A percentile compares a stretch with the other conserved stretches of the same genome.
Conservation (phyloP, 805 yeast genomes). For the Komagataella ulmi region DNA sequence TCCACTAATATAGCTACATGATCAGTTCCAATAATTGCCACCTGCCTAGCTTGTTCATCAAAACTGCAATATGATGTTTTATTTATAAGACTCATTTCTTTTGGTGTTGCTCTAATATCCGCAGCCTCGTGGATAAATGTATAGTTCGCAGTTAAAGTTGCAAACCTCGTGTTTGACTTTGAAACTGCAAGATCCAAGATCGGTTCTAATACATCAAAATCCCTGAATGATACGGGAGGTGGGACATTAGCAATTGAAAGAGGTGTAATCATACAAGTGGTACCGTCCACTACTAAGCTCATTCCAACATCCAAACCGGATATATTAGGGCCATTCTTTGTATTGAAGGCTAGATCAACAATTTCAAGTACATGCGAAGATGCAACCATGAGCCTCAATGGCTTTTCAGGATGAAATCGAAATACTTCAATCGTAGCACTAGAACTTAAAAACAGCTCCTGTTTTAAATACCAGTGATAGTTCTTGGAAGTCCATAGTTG, state of each 20-base stretch:
- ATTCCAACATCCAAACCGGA: constrained; percentile 67
- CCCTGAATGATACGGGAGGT: constrained; percentile 80
- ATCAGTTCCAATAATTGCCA: constrained; percentile 39
- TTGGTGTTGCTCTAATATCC: constrained; percentile 30
- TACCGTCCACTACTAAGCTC: constrained; percentile 72
- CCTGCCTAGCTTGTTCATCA: constrained; percentile 45
- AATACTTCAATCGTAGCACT: constrained; percentile 26
- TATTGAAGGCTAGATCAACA: constrained; percentile 52
- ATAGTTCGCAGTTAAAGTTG: constrained; percentile 36
- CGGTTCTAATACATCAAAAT: constrained; percentile 37
- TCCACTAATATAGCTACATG: constrained; percentile 39
- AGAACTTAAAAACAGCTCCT: constrained; percentile 35
- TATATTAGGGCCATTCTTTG: constrained; percentile 54
- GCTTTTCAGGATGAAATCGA: constrained; percentile 86
- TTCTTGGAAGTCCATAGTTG: constrained; percentile 87
- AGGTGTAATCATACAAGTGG: constrained; percentile 62
- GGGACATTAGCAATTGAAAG: constrained; percentile 79
- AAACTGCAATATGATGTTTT: constrained; percentile 22
- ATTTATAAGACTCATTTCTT: constrained; percentile 17
- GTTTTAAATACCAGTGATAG: constrained; percentile 93
- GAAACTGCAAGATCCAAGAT: constrained; percentile 57
- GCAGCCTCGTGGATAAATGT: constrained; percentile 27
- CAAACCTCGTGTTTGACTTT: constrained; percentile 42
- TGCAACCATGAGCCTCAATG: constrained; percentile 59
- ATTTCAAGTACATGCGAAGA: constrained; percentile 38